A percentile compares a stretch with the other conserved stretches of the same genome.
Evolutionary conservation across 2,329 filamentous ascomycete species (phyloP).

Genomic region (Ceratocystis harringtonii): DNA sequence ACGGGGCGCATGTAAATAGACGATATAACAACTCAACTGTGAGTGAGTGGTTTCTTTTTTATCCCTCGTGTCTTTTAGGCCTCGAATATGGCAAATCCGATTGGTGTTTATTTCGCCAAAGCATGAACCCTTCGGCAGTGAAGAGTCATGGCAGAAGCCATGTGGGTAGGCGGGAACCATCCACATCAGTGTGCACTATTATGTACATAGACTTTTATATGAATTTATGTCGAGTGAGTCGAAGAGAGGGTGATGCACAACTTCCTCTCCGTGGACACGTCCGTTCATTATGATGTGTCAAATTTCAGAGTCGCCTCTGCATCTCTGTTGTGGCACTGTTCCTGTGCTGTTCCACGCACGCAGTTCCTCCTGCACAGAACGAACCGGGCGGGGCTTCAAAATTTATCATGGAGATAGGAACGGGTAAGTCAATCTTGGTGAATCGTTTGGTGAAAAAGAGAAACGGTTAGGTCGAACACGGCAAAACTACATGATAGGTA

Average conservation of each 20-base stretch:
- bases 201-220: too few relatives aligned
- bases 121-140: background rate
- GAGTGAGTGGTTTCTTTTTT: background rate
- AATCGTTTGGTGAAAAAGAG: background rate
- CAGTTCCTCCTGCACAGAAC: background rate
- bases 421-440: too few relatives aligned
- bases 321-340: slow-evolving; percentile 3
- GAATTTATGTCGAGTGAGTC: too few relatives aligned
- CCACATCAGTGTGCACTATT: background rate
- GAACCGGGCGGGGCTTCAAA: background rate
- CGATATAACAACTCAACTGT: background rate
- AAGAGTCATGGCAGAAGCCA: background rate
- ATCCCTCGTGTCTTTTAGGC: background rate
- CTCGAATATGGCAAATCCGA: background rate
- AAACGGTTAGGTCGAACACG: background rate
- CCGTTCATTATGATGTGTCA: slow-evolving; percentile 2
- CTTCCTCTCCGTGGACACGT: background rate
- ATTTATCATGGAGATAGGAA: background rate
- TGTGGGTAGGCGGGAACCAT: background rate
- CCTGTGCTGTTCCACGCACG: slow-evolving; percentile 1
- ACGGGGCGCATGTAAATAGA: too few relatives aligned
- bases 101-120: background rate
- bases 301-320: background rate
- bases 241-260: background rate
- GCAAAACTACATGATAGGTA: background rate